Conservation (phyloP, 169 alveolate species). For the Babesia bovis region DNA sequence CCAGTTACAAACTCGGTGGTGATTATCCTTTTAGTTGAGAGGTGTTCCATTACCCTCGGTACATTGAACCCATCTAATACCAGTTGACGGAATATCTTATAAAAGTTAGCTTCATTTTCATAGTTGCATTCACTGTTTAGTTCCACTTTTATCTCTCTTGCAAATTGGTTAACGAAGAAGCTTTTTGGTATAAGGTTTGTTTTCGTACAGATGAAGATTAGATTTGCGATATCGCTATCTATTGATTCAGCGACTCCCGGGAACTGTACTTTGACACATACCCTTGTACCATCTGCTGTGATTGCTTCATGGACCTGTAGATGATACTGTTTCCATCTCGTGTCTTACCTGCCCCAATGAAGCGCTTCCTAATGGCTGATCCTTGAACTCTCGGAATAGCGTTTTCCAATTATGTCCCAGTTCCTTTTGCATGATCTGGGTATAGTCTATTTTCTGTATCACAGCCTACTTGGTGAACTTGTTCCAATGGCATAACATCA, state of each 20-base stretch:
- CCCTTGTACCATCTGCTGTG: constrained; percentile 62
- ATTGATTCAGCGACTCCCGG: constrained; percentile 79
- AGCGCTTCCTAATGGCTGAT: constrained; percentile 83
- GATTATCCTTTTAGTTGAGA: constrained; percentile 67
- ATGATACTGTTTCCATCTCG: neutral
- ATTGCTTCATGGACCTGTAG: constrained; percentile 72
- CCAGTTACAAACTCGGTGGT: constrained; percentile 77
- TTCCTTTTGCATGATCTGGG: constrained; percentile 79
- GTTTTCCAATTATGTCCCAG: constrained; percentile 84
- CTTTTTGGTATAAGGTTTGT: constrained; percentile 69
- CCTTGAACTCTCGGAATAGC: constrained; percentile 72
- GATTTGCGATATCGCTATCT: constrained; percentile 74
- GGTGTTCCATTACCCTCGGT: constrained; percentile 67
- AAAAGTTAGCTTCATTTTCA: constrained; percentile 77
- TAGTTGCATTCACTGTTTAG: constrained; percentile 77
- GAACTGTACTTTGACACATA: constrained; percentile 76
- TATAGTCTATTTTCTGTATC: neutral
- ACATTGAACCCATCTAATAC: constrained; percentile 72
- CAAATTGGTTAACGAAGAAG: constrained; percentile 69
- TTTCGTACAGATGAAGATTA: constrained; percentile 66
- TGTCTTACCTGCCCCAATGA: constrained; percentile 74
- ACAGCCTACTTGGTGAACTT: constrained; percentile 62
- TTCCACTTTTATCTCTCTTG: constrained; percentile 71
- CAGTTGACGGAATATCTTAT: constrained; percentile 69
- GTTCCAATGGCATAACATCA: constrained; percentile 88